Conservation (phyloP, 2,329 filamentous ascomycete genomes). For the Phoma sp. region DNA sequence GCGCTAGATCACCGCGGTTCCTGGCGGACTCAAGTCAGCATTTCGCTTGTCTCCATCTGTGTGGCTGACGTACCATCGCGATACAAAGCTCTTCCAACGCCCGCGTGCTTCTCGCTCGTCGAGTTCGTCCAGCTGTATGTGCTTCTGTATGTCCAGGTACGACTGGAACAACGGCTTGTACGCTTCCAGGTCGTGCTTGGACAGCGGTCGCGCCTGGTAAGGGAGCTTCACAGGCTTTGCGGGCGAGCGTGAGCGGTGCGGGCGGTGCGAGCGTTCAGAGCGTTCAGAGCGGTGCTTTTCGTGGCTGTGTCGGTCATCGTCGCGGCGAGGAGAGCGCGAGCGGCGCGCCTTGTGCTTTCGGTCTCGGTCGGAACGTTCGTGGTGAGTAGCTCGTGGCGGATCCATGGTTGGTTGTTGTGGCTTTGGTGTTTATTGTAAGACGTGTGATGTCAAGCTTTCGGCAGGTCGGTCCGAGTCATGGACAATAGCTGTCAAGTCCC, state of each 20-base stretch:
- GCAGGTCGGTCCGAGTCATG: constrained; percentile 1
- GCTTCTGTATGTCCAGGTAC: constrained; percentile 89
- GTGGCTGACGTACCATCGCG: constrained; percentile 72
- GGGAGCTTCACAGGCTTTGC: constrained; percentile 59
- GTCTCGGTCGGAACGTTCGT: constrained; percentile 3
- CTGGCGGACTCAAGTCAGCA: constrained; percentile 59
- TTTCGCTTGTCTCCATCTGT: neutral
- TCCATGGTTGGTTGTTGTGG: constrained; percentile 8
- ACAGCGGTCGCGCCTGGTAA: constrained; percentile 68
- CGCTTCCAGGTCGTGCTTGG: constrained; percentile 69
- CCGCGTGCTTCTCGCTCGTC: constrained; percentile 78
- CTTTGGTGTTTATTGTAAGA: neutral
- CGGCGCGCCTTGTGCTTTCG: constrained; percentile 46
- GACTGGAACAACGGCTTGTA: constrained; percentile 79
- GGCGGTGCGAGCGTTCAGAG: neutral
- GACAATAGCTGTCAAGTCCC: too few species aligned
- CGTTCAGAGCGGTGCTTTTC: constrained; percentile 22
- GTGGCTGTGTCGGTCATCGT: constrained; percentile 30
- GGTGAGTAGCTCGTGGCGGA: neutral
- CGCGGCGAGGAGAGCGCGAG: constrained; percentile 40
- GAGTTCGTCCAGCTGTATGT: constrained; percentile 70
- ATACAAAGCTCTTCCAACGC: constrained; percentile 91
- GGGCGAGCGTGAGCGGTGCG: constrained; percentile 40
- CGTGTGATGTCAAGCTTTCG: constrained; percentile 10
- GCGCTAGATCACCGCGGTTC: constrained; percentile 84